Base-by-base conservation (phyloP, 2,329 filamentous ascomycete species). In the Stachybotrys chlorohalonatus region DNA sequence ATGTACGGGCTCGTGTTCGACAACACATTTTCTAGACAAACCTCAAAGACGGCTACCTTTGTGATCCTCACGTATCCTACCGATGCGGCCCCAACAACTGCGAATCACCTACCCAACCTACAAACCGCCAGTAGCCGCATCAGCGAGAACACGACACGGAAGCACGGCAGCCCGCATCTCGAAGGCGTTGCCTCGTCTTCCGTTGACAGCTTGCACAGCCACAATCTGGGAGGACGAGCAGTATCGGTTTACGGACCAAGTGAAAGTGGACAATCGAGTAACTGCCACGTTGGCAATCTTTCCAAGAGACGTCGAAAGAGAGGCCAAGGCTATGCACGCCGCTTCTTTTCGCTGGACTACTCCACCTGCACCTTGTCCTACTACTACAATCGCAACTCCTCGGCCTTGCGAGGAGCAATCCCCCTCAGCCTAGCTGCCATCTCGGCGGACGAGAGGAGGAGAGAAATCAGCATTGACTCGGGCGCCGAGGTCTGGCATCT, bases 1-100 rank as follows among this genome's bases (percentile, higher is more conserved):
- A 96, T 96, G 83, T 99, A 95, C 68, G 94, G 92, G 55, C 77
- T 99, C 57, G 90, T 97, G 36, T 96, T 99, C 66, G 94, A 99
- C 81, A 99, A 99, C 67, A 99, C 94, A 31, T 99, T 99, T 69
- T 96, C 92, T 57, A 97, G 96, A 74, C 89, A 87, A 70, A 86
- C 89, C 47, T 94, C 92, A 53, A 99, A 99, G 74, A 96, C 88
- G 32, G 91, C 91, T 17, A 97, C 93, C 7, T 90, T 99, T 65
- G 92, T 96, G 42, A 83, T 99, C 53, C 81, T 97, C 68, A 97
- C 91, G 46, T 96, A 97, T 65, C 92, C 93, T 9, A 92, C 90
- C 42, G 87, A 86, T 61, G 81, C 84, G 6, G 83, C 89, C 39
- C 90, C 90, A 1, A 89, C 90, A 65, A 85, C 85, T 15, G 84